phyloP scores from a whole-genome alignment of 306 rosid genomes.

The Trifolium subterraneum region DNA sequence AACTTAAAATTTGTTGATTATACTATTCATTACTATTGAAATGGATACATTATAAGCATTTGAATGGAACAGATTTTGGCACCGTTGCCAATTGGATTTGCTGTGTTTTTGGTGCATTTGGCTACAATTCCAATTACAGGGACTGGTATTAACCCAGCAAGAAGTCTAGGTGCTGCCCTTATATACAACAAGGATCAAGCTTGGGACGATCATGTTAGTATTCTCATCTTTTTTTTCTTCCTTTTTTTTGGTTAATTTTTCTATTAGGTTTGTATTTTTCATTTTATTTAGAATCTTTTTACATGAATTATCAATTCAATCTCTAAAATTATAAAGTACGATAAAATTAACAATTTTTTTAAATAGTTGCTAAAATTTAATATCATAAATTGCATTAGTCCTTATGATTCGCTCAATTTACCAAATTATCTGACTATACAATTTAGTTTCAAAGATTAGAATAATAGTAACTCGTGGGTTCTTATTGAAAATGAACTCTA shows the following conservation, averaged over 20 bases:
- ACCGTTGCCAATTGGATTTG: conserved; percentile 46
- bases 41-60: background rate
- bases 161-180: conserved; percentile 49
- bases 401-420: too few relatives aligned
- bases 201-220: conserved; percentile 45
- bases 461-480: too few relatives aligned
- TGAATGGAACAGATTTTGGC: conserved; percentile 45
- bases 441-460: too few relatives aligned
- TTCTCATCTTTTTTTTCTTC: background rate
- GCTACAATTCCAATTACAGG: conserved; percentile 46
- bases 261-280: background rate
- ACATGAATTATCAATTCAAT: too few relatives aligned
- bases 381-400: too few relatives aligned
- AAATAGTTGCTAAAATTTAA: too few relatives aligned
- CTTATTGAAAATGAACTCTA: too few relatives aligned
- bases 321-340: too few relatives aligned
- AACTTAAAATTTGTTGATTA: too few relatives aligned
- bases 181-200: conserved; percentile 40
- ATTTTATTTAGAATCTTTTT: too few relatives aligned
- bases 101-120: conserved; percentile 48
- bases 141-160: conserved; percentile 36
- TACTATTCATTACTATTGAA: background rate
- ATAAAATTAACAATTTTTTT: background rate
- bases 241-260: too few relatives aligned
- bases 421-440: too few relatives aligned